Base-by-base conservation (phyloP, 208 protist species). In the Spironucleus salmonicida region DNA sequence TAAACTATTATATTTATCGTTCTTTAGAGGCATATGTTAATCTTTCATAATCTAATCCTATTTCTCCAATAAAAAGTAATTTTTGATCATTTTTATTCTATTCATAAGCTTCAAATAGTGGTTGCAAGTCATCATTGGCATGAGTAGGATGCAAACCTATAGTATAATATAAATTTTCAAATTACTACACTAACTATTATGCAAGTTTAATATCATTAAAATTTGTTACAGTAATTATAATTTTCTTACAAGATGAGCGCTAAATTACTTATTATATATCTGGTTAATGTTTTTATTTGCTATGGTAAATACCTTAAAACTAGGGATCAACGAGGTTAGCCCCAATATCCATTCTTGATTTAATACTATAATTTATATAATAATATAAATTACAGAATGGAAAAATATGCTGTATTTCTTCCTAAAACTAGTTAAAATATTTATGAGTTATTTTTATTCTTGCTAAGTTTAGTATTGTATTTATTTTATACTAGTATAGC, bases 111-210 rank as follows among this genome's bases (percentile, higher is more conserved):
- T 38, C 34, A 15, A 67, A 34, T 67, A n/a, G n/a, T n/a, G n/a
- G n/a, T n/a, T n/a, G n/a, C n/a, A n/a, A n/a, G n/a, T n/a, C n/a
- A n/a, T 67, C 61, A 39, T 13, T 30, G 29, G 61, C 61, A 38
- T 34, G 26, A n/a, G 61, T 67, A 40, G 61, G 61, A 34, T 67
- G 61, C 19, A 38, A 67, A 13, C 61, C 61, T 67, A 67, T 67
- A 30, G 61, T 67, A 19, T 30, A 38, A 23, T 15, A n/a, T 13
- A 67, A 30, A 38, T 39, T 15, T 40, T 15, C 15, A 15, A 13
- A 38, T 19, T 67, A 23, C 15, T 67, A 23, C 34, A 67, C 15
- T 13, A 67, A 15, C 13, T 15, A 38, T n/a, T 15, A 15, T 40
- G 61, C 26, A 40, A 30, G 26, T 38, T 40, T 40, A 30, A 39